A percentile compares a stretch with the other conserved stretches of the same genome.
Evolutionary conservation across 768 basidiomycete genomes (phyloP).

Genomic region (Russula foetens): DNA sequence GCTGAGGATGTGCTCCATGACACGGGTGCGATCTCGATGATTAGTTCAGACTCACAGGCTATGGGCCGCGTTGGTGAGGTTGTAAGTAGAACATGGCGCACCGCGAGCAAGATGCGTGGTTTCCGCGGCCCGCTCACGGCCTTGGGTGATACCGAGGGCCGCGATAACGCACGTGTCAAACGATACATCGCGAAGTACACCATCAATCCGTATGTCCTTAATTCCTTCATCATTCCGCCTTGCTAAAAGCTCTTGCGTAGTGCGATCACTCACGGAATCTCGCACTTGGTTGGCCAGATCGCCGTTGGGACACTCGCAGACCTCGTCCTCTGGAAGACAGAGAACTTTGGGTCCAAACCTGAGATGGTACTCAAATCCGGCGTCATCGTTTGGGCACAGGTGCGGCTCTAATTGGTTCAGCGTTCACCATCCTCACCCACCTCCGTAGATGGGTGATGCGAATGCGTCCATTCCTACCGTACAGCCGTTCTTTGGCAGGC

Average conservation of each 20-base stretch:
- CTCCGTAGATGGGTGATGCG: constrained; percentile 83
- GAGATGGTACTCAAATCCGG: constrained; percentile 95
- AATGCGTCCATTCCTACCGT: constrained; percentile 96
- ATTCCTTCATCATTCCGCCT: not conserved
- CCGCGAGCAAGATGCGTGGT: constrained; percentile 89
- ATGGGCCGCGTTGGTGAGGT: constrained; percentile 99
- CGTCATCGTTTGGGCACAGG: constrained; percentile 86
- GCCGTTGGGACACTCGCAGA: constrained; percentile 82
- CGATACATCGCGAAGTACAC: constrained; percentile 96
- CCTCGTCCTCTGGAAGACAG: constrained; percentile 91
- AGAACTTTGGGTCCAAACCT: constrained; percentile 87
- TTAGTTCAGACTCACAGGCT: constrained; percentile 93
- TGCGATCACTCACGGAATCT: constrained; percentile 91
- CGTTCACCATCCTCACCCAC: not conserved
- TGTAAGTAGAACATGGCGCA: constrained; percentile 87
- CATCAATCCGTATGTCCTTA: constrained; percentile 77
- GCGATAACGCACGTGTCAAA: constrained; percentile 88
- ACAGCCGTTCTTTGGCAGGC: constrained; percentile 76
- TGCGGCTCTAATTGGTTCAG: constrained; percentile 24
- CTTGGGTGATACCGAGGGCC: constrained; percentile 61
- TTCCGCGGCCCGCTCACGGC: constrained; percentile 62
- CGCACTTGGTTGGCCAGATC: constrained; percentile 78
- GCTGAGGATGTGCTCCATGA: constrained; percentile 96
- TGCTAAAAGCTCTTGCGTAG: constrained; percentile 31
- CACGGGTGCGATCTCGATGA: constrained; percentile 91